These are phyloP conservation scores for Anaeromyces robustus DNA, from an alignment of 192 early-diverging fungal genomes.

Conservation along the genomic window DNA sequence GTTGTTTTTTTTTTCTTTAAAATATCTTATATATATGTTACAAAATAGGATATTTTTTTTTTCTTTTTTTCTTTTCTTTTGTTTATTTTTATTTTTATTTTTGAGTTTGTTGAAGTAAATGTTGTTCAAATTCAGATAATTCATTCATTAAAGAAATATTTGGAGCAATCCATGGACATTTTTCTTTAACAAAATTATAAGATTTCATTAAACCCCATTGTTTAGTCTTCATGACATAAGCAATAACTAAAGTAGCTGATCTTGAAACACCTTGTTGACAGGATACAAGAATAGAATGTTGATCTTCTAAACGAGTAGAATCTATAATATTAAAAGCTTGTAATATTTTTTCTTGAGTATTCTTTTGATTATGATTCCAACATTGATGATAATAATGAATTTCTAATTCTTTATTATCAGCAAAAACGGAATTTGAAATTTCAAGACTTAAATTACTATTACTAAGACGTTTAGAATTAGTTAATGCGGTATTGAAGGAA, in stretches of 20 bases:
- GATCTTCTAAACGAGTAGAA: neutral
- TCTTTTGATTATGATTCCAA: neutral
- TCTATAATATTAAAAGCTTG: neutral
- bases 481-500: neutral
- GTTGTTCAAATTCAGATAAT: constrained; percentile 47
- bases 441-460: neutral
- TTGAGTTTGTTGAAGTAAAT: neutral
- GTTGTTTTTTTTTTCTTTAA: too few relatives aligned
- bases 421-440: neutral
- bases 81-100: neutral
- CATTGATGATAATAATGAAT: neutral
- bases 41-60: too few relatives aligned
- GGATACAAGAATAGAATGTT: constrained; percentile 45
- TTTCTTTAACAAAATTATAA: constrained; percentile 56
- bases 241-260: constrained; percentile 72
- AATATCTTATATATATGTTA: too few relatives aligned
- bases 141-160: constrained; percentile 68
- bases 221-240: constrained; percentile 68
- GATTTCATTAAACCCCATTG: constrained; percentile 37
- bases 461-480: neutral
- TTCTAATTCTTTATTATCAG: neutral
- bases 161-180: constrained; percentile 58
- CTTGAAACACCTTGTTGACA: constrained; percentile 83
- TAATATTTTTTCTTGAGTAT: neutral
- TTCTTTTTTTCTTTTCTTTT: too few relatives aligned